A percentile compares a stretch with the other conserved stretches of the same genome.
These are phyloP conservation scores for Coemansia reversa DNA, from an alignment of 192 early-diverging fungal species.

Conservation along the genomic window DNA sequence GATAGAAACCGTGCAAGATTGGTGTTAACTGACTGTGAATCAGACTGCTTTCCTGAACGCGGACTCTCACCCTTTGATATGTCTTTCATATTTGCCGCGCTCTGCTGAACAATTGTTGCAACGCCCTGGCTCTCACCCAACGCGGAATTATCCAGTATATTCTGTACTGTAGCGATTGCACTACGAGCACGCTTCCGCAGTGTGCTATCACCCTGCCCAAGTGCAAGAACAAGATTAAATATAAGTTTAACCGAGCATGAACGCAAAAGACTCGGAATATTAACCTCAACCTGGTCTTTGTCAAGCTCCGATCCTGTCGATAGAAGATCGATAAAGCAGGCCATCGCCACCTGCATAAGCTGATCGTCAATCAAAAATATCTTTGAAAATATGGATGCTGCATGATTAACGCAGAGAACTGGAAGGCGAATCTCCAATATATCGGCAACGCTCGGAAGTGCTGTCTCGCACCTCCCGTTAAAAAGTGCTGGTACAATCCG, in stretches of 20 bases:
- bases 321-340: conserved; percentile 42
- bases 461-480: conserved; percentile 24
- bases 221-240: conserved; percentile 47
- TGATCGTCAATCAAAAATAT: conserved; percentile 56
- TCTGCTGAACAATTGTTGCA: conserved; percentile 41
- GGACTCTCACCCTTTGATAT: conserved; percentile 17
- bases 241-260: conserved; percentile 52
- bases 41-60: conserved; percentile 8
- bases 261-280: conserved; percentile 47
- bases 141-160: conserved; percentile 23
- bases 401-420: conserved; percentile 51
- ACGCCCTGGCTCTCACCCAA: conserved; percentile 23
- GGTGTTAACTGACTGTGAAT: neutral
- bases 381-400: conserved; percentile 42
- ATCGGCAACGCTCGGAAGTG: conserved; percentile 31
- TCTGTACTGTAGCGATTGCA: conserved; percentile 42
- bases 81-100: conserved; percentile 23
- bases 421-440: conserved; percentile 38
- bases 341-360: conserved; percentile 51
- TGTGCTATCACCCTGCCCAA: conserved; percentile 37
- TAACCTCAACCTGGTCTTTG: conserved; percentile 41
- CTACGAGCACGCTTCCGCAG: conserved; percentile 45
- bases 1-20: conserved; percentile 44
- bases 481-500: conserved; percentile 36
- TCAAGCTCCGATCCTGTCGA: conserved; percentile 35